Conservation (phyloP, 2,329 filamentous ascomycete species). For the Aspergillus ustus region DNA sequence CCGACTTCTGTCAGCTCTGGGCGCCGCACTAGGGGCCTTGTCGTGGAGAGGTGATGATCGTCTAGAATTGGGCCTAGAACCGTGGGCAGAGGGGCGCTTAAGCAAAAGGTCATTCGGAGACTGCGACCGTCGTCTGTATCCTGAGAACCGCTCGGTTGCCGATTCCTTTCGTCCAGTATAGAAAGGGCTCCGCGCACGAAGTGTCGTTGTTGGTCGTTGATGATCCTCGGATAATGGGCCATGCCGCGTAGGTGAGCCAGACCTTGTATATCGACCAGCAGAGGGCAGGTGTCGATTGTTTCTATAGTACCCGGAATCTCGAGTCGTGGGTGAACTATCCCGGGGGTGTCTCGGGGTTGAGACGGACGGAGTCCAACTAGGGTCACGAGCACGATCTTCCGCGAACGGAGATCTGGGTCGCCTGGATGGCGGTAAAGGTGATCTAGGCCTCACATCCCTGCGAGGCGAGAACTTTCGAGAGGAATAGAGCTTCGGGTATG, state of each 20-base stretch:
- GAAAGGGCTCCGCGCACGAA: slow-evolving; percentile 59
- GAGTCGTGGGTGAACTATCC: slow-evolving; percentile 41
- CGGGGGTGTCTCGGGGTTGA: slow-evolving; percentile 41
- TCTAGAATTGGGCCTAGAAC: slow-evolving; percentile 62
- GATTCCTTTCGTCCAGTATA: slow-evolving; percentile 56
- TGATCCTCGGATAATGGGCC: slow-evolving; percentile 35
- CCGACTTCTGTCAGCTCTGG: slow-evolving; percentile 38
- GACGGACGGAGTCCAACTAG: slow-evolving; percentile 37
- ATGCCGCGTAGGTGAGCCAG: slow-evolving; percentile 53
- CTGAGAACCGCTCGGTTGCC: slow-evolving; percentile 52
- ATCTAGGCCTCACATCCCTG: slow-evolving; percentile 44
- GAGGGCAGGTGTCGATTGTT: slow-evolving; percentile 39
- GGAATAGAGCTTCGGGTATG: slow-evolving; percentile 41
- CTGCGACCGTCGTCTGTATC: slow-evolving; percentile 56
- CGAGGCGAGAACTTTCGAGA: slow-evolving; percentile 47
- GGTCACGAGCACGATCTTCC: slow-evolving; percentile 36
- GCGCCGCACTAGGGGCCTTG: slow-evolving; percentile 49
- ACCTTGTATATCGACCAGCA: slow-evolving; percentile 34
- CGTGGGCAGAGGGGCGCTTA: slow-evolving; percentile 56
- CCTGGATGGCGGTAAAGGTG: slow-evolving; percentile 41
- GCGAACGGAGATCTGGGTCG: slow-evolving; percentile 47
- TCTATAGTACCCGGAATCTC: slow-evolving; percentile 37
- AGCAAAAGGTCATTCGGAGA: slow-evolving; percentile 51
- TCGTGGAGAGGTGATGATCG: slow-evolving; percentile 65
- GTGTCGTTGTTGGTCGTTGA: slow-evolving; percentile 43